Evolutionary conservation across 2,329 filamentous ascomycete genomes (phyloP).

Genomic region (Exophiala mesophila): DNA sequence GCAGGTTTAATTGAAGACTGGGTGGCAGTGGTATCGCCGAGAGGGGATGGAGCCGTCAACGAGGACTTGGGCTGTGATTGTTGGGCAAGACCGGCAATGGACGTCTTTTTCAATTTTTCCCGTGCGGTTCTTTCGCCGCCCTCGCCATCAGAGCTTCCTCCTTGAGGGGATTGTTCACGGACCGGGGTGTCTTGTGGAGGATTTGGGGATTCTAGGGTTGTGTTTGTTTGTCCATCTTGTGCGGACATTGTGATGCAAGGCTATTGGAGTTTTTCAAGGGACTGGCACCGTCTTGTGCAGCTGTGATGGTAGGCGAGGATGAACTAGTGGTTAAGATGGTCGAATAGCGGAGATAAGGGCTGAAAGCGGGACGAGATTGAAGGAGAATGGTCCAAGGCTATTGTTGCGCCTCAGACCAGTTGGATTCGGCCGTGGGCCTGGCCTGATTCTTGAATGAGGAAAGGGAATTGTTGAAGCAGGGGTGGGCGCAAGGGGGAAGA

Average conservation of each 20-base stretch:
- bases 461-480: too few relatives aligned
- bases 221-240: constrained; percentile 1
- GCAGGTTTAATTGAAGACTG: constrained; percentile 24
- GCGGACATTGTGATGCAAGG: constrained; percentile 18
- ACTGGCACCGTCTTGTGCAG: too few relatives aligned
- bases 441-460: too few relatives aligned
- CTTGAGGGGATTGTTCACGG: constrained; percentile 14
- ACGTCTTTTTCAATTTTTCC: constrained; percentile 58
- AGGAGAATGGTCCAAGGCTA: too few relatives aligned
- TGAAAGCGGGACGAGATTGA: too few relatives aligned
- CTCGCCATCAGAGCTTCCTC: constrained; percentile 23
- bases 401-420: too few relatives aligned
- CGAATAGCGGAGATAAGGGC: too few relatives aligned
- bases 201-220: background rate
- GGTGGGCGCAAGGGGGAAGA: too few relatives aligned
- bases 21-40: constrained; percentile 23
- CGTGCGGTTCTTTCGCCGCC: constrained; percentile 54
- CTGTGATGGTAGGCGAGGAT: too few relatives aligned
- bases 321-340: too few relatives aligned
- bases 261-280: too few relatives aligned
- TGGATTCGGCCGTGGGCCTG: too few relatives aligned
- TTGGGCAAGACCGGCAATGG: constrained; percentile 44
- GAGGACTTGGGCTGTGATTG: constrained; percentile 14
- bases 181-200: constrained; percentile 12
- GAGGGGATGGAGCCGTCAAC: constrained; percentile 28